Conservation (phyloP, 2,329 filamentous ascomycete genomes). For the Ceratocystis ficicola region DNA sequence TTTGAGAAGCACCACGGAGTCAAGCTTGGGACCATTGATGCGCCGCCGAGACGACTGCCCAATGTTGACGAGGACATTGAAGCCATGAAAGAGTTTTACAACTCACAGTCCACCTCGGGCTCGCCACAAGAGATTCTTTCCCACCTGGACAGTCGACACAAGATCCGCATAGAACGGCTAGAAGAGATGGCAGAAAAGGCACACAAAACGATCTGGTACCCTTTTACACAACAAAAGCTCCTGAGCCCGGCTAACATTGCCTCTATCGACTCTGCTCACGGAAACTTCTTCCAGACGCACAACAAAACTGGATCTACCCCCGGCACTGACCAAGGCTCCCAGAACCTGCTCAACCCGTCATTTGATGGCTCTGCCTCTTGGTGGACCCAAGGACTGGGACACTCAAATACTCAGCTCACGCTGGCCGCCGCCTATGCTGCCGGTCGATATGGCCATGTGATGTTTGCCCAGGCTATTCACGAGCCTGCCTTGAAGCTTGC, state of each 20-base stretch:
- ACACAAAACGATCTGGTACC: conserved; percentile 63
- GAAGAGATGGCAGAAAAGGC: conserved; percentile 51
- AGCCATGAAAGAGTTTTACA: conserved; percentile 54
- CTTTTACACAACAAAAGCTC: conserved; percentile 68
- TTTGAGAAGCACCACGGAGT: conserved; percentile 50
- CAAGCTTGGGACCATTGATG: conserved; percentile 43
- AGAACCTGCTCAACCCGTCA: conserved; percentile 45
- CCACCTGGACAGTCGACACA: conserved; percentile 42
- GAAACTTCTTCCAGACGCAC: conserved; percentile 61
- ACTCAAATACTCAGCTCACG: conserved; percentile 59
- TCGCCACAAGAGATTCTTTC: conserved; percentile 37
- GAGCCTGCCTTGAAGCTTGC: conserved; percentile 62
- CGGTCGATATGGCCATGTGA: conserved; percentile 74
- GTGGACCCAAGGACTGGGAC: conserved; percentile 84
- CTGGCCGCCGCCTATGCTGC: conserved; percentile 70
- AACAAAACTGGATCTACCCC: background rate
- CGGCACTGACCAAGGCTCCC: conserved; percentile 21
- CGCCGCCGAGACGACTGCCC: conserved; percentile 41
- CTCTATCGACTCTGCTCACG: conserved; percentile 67
- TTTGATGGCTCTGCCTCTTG: conserved; percentile 80
- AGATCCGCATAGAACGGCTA: conserved; percentile 44
- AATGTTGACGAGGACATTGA: conserved; percentile 39
- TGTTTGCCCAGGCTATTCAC: conserved; percentile 74
- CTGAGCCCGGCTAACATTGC: conserved; percentile 51
- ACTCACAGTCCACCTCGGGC: conserved; percentile 31